These are phyloP conservation scores for Ophiocordyceps polyrhachis-furcata DNA, from an alignment of 2,329 filamentous ascomycete species.

Conservation along the genomic window DNA sequence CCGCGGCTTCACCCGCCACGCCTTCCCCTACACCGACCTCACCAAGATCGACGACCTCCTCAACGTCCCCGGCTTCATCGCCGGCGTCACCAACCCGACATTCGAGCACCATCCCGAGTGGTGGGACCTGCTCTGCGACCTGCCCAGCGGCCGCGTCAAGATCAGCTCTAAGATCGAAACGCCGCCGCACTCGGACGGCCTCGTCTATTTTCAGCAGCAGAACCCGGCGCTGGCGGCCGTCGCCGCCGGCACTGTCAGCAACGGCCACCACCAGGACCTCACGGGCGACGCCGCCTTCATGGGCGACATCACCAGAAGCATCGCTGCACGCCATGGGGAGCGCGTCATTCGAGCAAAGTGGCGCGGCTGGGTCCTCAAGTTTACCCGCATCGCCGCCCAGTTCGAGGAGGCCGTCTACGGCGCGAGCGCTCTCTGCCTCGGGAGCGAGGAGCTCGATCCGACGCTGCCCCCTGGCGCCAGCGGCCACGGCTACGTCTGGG, in stretches of 20 bases:
- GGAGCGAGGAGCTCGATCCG: conserved; percentile 50
- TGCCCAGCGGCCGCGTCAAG: conserved; percentile 82
- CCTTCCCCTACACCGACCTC: conserved; percentile 93
- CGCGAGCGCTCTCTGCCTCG: conserved; percentile 73
- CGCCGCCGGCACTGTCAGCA: conserved; percentile 21
- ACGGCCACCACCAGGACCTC: conserved; percentile 36
- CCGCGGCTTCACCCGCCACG: conserved; percentile 83
- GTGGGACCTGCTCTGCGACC: conserved; percentile 94
- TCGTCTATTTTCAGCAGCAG: conserved; percentile 74
- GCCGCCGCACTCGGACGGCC: conserved; percentile 65
- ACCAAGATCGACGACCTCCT: conserved; percentile 95
- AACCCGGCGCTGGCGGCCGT: conserved; percentile 37
- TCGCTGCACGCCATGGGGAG: conserved; percentile 73
- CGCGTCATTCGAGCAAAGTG: conserved; percentile 81
- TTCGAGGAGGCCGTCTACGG: conserved; percentile 96
- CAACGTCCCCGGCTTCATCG: conserved; percentile 92
- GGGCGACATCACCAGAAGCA: conserved; percentile 65
- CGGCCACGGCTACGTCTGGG: conserved; percentile 92
- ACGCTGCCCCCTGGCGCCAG: conserved; percentile 34
- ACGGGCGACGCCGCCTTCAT: conserved; percentile 85
- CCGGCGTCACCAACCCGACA: conserved; percentile 90
- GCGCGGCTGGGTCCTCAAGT: conserved; percentile 86
- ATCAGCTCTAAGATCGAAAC: conserved; percentile 78
- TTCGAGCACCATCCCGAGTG: conserved; percentile 91
- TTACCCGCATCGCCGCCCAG: conserved; percentile 77